phyloP scores from a whole-genome alignment of 2,329 filamentous ascomycete species.

The Chalaropsis thielavioides region DNA sequence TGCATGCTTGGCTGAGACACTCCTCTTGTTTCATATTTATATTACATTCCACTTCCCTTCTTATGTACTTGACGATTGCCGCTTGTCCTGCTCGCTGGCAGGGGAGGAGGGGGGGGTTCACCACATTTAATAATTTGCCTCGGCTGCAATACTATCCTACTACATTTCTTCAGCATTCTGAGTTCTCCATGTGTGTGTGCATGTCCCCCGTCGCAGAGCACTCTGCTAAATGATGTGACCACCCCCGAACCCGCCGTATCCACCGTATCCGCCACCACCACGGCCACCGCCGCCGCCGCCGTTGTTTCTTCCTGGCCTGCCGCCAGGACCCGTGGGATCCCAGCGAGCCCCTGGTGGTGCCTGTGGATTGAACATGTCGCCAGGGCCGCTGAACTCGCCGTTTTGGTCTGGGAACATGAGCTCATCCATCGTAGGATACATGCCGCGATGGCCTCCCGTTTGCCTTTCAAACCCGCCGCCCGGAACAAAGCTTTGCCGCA shows the following conservation, averaged over 20 bases:
- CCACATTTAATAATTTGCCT: background rate
- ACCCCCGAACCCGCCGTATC: constrained; percentile 21
- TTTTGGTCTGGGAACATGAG: constrained; percentile 93
- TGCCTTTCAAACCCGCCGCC: constrained; percentile 35
- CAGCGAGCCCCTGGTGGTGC: constrained; percentile 81
- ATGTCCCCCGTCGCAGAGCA: background rate
- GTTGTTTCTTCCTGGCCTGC: constrained; percentile 25
- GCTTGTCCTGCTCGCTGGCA: background rate
- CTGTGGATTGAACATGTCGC: constrained; percentile 37
- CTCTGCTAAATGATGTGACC: constrained; percentile 22
- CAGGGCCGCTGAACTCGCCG: constrained; percentile 30
- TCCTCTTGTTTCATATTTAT: background rate
- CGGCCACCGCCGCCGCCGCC: constrained; percentile 21
- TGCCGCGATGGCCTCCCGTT: constrained; percentile 44
- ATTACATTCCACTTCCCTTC: background rate
- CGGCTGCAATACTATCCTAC: background rate
- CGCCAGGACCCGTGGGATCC: constrained; percentile 63
- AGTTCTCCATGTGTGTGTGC: background rate
- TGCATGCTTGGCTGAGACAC: background rate
- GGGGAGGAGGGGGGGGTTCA: no score
- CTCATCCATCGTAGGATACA: constrained; percentile 94
- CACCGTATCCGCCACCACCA: constrained; percentile 20
- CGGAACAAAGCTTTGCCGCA: constrained; percentile 51
- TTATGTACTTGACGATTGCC: background rate
- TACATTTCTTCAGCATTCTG: background rate